Conservation (phyloP, 495 filamentous ascomycete genomes). For the Cercophora sp. region DNA sequence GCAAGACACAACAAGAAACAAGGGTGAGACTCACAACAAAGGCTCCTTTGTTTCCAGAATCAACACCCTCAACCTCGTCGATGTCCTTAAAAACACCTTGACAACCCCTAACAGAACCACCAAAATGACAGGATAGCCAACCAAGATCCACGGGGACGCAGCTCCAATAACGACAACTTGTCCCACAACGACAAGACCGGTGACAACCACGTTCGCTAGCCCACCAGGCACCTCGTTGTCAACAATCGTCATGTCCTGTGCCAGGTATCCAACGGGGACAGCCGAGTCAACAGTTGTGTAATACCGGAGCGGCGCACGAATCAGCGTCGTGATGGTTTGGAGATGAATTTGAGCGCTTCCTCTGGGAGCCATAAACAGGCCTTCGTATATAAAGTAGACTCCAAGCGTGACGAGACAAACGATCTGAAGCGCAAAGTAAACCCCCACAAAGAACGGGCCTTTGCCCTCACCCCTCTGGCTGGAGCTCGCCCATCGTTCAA, state of each 20-base stretch:
- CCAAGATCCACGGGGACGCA: background rate
- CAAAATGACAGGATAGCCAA: conserved; percentile 27
- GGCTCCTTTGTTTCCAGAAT: conserved; percentile 42
- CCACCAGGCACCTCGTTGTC: conserved; percentile 32
- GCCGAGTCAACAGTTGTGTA: background rate
- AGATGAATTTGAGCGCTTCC: background rate
- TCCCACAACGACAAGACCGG: conserved; percentile 19
- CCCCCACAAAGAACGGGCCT: conserved; percentile 20
- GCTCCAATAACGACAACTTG: conserved; percentile 23
- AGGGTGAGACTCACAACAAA: conserved; percentile 22
- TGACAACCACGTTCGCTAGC: conserved; percentile 27
- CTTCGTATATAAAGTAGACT: conserved; percentile 18
- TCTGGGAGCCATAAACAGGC: conserved; percentile 26
- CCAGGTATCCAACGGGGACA: conserved; percentile 22
- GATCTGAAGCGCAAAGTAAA: conserved; percentile 22
- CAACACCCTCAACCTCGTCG: conserved; percentile 52
- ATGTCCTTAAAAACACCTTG: conserved; percentile 54
- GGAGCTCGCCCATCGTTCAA: conserved; percentile 31
- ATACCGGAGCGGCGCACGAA: background rate
- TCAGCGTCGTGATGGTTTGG: background rate
- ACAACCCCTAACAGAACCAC: conserved; percentile 36
- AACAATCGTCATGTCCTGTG: conserved; percentile 44
- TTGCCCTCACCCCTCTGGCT: background rate
- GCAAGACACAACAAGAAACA: background rate
- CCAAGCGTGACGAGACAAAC: conserved; percentile 25